Evolutionary conservation across 1,284 basidiomycete genomes (phyloP), one percentile per base, ranked within the genome.

Genomic region (Cryptococcus deneoformans): DNA sequence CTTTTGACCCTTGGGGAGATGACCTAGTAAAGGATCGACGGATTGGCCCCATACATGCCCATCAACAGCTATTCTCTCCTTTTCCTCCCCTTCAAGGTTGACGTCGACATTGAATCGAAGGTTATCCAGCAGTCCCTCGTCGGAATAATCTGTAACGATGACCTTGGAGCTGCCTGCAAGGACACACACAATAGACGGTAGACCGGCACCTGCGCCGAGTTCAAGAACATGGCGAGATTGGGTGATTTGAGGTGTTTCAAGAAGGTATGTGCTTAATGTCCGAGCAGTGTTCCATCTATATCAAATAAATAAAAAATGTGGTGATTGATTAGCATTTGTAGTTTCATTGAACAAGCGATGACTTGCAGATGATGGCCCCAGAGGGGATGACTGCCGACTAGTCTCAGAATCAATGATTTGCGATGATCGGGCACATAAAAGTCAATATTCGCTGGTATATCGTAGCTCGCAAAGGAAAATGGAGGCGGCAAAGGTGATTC

Each of bases 121-220:
- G 70, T 96, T 97, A 2, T 88, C 81, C 48, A 97, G 76, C n/a
- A 98, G 81, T 3, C 81, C 73, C 2, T 80, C 70, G 66, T 98
- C 95, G 0, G 94, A 93, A 75, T 97, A 98, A 76, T 99, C 95
- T 0, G 95, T 96, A 34, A 93, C 79, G 1, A 95, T 83, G 3
- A 80, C 66, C 43, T 69, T 63, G 39, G 72, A 69, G 0, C 90
- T 90, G 0, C 86, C 88, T 54, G 86, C 86, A 42, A 87, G 82
- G 0, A 82, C 84, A 0, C 86, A 80, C 0, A 92, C 84, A 11
- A 97, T 80, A 2, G 88, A 86, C 0, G 95, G 95, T 14, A 98
- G 79, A 0, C 87, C 94, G 1, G 91, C 92, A 0, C 92, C 95
- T 0, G 95, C 95, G 0, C 95, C 95, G 0, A 98, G 84, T 74